These are phyloP conservation scores for Aspergillus sp. DNA, from an alignment of 2,329 filamentous ascomycete species.

Conservation along the genomic window DNA sequence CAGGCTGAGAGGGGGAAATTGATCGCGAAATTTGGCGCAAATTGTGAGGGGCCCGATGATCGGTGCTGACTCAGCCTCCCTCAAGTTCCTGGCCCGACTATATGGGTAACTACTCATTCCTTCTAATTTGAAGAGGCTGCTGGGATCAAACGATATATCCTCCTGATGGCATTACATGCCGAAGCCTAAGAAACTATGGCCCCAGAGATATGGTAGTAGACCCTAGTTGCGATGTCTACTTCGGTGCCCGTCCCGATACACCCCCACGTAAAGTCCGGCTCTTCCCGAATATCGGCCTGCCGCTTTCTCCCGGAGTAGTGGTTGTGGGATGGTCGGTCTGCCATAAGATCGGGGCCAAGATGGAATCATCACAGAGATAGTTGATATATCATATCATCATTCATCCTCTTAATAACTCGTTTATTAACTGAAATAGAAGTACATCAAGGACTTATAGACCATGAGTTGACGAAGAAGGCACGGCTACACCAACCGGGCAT, in stretches of 20 bases:
- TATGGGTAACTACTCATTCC: no score
- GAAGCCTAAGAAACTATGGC: neutral
- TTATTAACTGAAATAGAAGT: neutral
- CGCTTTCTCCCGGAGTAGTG: neutral
- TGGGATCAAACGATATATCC: neutral
- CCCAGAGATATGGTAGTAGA: neutral
- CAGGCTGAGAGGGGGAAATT: neutral
- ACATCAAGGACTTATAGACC: neutral
- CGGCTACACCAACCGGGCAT: neutral
- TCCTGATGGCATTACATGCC: neutral
- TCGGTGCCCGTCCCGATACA: neutral
- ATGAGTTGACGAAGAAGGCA: neutral
- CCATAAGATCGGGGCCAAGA: neutral
- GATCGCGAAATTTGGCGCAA: conserved; percentile 8
- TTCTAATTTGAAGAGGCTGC: no score
- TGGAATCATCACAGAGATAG: neutral
- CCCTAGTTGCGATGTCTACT: neutral
- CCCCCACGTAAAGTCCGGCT: conserved; percentile 12
- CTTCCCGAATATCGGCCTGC: conserved; percentile 9
- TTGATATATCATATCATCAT: neutral
- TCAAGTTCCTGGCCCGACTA: neutral
- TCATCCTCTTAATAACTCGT: neutral
- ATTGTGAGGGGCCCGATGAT: conserved; percentile 3
- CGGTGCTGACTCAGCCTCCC: conserved; percentile 10
- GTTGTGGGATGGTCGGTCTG: neutral